Conservation (phyloP, 257 asterid species). For the Oldenlandia corymbosa region DNA sequence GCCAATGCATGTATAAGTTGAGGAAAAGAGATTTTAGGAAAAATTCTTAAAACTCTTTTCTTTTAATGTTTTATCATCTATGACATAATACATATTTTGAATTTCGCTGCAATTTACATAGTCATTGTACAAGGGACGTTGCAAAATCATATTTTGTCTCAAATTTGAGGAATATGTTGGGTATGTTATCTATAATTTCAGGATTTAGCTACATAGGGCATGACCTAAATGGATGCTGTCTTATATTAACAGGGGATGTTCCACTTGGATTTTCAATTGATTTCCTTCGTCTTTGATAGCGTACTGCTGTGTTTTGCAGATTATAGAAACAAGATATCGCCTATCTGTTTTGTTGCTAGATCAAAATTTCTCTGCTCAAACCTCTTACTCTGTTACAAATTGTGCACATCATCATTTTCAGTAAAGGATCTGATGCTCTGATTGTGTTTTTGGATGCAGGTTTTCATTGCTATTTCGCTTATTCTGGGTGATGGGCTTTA, state of each 20-base stretch:
- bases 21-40: background rate
- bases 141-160: background rate
- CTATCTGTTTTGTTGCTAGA: background rate
- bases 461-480: conserved; percentile 78
- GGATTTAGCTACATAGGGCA: background rate
- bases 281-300: background rate
- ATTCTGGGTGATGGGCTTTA: conserved; percentile 94
- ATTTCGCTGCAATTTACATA: too few species aligned
- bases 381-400: background rate
- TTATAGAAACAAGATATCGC: background rate
- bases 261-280: too few species aligned
- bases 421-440: background rate
- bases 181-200: background rate
- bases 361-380: background rate
- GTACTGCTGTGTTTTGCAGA: background rate
- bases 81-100: too few species aligned
- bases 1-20: background rate
- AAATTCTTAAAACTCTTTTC: background rate
- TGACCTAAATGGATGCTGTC: background rate
- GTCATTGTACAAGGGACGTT: too few species aligned
- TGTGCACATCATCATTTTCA: background rate
- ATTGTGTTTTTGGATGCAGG: conserved; percentile 44
- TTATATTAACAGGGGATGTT: too few species aligned
- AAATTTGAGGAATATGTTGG: too few species aligned
- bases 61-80: background rate